These are phyloP conservation scores for Brassica rapa DNA, from an alignment of 345 rosid species.

Conservation along the genomic window DNA sequence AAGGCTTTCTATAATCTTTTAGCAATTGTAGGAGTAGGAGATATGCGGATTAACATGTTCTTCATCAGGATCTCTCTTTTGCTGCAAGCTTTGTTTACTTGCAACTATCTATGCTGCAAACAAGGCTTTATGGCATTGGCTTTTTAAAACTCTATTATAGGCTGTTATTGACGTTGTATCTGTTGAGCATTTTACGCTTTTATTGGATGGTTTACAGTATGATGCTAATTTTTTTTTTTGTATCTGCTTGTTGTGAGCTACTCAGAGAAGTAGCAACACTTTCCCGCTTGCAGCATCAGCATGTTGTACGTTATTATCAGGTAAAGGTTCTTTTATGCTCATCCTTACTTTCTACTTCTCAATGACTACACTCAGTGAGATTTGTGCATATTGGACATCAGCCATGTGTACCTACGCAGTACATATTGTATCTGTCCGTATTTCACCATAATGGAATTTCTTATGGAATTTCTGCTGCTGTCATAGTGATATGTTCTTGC, in stretches of 20 bases:
- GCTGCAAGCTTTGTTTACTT: conserved; percentile 4
- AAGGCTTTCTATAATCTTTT: conserved; percentile 7
- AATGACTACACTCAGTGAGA: conserved; percentile 9
- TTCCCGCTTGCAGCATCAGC: conserved; percentile 97
- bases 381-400: conserved; percentile 4
- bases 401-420: conserved; percentile 3
- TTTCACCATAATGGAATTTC: conserved; percentile 1
- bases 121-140: conserved; percentile 18
- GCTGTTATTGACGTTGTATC: conserved; percentile 16
- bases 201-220: conserved; percentile 20
- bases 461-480: conserved; percentile 8
- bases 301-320: conserved; percentile 99
- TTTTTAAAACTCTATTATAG: conserved; percentile 22
- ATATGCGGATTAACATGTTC: neutral
- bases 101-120: conserved; percentile 12
- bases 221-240: conserved; percentile 19
- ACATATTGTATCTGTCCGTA: neutral
- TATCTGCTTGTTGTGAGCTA: conserved; percentile 40
- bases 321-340: conserved; percentile 41
- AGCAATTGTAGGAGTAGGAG: neutral
- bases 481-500: conserved; percentile 4
- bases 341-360: conserved; percentile 26
- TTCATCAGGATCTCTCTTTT: conserved; percentile 5
- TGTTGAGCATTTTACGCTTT: neutral
- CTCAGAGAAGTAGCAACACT: conserved; percentile 96